A percentile compares a stretch with the other conserved stretches of the same genome.
These are phyloP conservation scores for Nannochloropsis salina DNA, from an alignment of 108 stramenopile genomes.

Conservation along the genomic window DNA sequence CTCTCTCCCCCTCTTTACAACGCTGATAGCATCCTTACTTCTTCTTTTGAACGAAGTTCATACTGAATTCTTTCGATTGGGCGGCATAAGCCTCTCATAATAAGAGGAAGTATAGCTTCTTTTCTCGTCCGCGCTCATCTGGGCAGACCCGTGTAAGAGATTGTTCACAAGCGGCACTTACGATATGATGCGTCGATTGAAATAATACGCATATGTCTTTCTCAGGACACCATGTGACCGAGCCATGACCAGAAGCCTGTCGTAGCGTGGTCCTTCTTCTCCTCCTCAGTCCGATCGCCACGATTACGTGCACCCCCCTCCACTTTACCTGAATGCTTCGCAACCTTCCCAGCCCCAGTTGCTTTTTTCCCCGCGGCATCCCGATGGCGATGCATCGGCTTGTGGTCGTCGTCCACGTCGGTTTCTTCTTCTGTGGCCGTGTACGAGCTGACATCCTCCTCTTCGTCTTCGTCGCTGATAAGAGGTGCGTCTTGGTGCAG, in stretches of 20 bases:
- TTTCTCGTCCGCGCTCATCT: no score
- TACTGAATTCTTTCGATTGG: no score
- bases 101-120: no score
- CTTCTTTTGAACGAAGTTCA: no score
- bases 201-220: not conserved
- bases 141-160: no score
- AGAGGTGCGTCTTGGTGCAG: not conserved
- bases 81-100: no score
- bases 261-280: not conserved
- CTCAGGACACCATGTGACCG: conserved; percentile 14
- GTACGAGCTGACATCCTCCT: not conserved
- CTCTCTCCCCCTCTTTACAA: no score
- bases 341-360: conserved; percentile 7
- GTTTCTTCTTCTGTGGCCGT: conserved; percentile 5
- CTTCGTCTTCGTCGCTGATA: not conserved
- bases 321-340: not conserved
- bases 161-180: no score
- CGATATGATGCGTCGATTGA: no score
- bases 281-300: not conserved
- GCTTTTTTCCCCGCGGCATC: not conserved
- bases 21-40: no score
- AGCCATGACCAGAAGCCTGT: not conserved
- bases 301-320: not conserved
- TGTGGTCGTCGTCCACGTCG: not conserved
- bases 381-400: not conserved